A percentile compares a stretch with the other conserved stretches of the same genome.
Evolutionary conservation across 805 yeast species (phyloP).

Genomic region (Saccharomycopsis oosterbeekiorum): DNA sequence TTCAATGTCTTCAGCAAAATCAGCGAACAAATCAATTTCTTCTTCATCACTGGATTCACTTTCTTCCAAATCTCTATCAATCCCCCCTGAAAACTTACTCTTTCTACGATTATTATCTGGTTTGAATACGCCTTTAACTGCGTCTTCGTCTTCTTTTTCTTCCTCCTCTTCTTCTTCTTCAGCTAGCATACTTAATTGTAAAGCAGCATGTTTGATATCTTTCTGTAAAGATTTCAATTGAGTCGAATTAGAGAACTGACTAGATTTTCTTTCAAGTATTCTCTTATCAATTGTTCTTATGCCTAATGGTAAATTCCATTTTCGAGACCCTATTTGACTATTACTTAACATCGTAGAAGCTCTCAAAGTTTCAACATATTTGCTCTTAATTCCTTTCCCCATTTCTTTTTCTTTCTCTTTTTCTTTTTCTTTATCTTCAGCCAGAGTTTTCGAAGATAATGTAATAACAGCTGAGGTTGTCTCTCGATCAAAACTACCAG

Average conservation of each 20-base stretch:
- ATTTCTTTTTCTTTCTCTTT: background rate
- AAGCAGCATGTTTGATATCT: constrained; percentile 16
- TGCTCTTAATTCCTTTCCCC: background rate
- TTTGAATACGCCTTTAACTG: background rate
- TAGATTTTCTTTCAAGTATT: constrained; percentile 1
- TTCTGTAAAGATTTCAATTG: background rate
- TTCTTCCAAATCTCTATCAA: background rate
- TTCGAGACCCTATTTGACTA: background rate
- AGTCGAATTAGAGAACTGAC: background rate
- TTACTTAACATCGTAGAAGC: constrained; percentile 12
- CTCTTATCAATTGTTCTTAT: constrained; percentile 10
- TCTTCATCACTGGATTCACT: constrained; percentile 2
- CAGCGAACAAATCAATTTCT: constrained; percentile 15
- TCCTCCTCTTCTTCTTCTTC: constrained; percentile 13
- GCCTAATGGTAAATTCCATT: constrained; percentile 17
- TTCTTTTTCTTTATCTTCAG: background rate
- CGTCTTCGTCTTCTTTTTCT: constrained; percentile 8
- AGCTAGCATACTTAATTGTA: constrained; percentile 12
- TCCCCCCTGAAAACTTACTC: background rate
- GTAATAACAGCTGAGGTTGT: background rate
- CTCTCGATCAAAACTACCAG: background rate
- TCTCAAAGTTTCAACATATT: constrained; percentile 15
- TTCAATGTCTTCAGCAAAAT: constrained; percentile 12
- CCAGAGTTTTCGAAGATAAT: background rate
- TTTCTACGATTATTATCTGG: background rate